Percentiles rank a stretch among this genome's conserved stretches.
phyloP scores from a whole-genome alignment of 257 asterid genomes.

The Fraxinus americana region DNA sequence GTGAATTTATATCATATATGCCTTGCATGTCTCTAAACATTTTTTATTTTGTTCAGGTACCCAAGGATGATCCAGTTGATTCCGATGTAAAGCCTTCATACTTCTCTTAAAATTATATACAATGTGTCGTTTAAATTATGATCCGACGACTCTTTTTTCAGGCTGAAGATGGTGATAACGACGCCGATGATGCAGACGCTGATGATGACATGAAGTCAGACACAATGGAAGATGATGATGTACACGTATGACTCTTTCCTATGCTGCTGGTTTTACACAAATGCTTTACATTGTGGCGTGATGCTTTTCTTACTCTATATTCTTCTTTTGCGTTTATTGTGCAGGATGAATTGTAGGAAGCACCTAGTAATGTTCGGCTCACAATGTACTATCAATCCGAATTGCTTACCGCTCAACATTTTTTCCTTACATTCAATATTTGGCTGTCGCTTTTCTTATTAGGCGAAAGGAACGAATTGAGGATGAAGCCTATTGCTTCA shows the following conservation, averaged over 20 bases:
- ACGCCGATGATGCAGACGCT: conserved; percentile 36
- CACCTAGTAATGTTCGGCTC: conserved; percentile 14
- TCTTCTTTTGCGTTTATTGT: not conserved
- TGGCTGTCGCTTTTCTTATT: conserved; percentile 34
- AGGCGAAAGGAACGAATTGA: conserved; percentile 34
- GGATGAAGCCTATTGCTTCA: conserved; percentile 23
- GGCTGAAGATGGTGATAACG: conserved; percentile 74
- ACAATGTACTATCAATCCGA: conserved; percentile 25
- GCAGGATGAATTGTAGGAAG: conserved; percentile 82
- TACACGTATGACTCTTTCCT: conserved; percentile 45
- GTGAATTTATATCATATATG: not conserved
- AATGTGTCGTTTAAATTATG: not conserved
- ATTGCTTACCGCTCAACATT: conserved; percentile 6
- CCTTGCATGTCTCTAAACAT: not conserved
- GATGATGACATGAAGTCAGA: conserved; percentile 47
- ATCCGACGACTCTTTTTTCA: conserved; percentile 24
- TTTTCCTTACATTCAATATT: conserved; percentile 21
- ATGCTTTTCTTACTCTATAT: not conserved
- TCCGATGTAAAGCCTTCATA: conserved; percentile 43
- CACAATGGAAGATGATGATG: conserved; percentile 44
- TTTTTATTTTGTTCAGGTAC: conserved; percentile 32
- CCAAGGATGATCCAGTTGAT: conserved; percentile 22
- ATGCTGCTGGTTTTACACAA: not conserved
- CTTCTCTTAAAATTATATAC: not conserved
- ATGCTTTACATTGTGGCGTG: not conserved